Evolutionary conservation across 164 flowering plant species (phyloP).

Genomic region (Saururus chinensis): DNA sequence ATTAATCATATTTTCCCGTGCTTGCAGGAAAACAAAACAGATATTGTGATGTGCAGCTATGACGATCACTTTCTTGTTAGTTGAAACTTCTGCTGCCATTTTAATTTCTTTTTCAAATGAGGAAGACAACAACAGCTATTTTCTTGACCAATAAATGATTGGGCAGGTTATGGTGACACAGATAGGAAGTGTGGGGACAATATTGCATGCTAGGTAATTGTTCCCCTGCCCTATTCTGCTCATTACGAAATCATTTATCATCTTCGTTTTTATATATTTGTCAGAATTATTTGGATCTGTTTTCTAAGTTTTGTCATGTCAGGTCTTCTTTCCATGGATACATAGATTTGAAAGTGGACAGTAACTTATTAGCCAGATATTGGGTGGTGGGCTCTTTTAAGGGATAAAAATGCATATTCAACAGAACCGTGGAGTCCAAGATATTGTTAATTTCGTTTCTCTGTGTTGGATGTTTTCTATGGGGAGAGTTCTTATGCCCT

Average conservation of each 20-base stretch:
- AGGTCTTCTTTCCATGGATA: no score
- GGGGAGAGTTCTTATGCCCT: not conserved
- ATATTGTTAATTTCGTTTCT: no score
- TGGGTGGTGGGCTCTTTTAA: no score
- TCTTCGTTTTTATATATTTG: no score
- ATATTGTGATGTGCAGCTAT: constrained; percentile 53
- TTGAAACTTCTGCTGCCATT: constrained; percentile 1
- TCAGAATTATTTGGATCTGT: no score
- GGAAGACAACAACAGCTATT: not conserved
- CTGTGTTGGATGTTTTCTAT: no score
- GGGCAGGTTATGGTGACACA: constrained; percentile 75
- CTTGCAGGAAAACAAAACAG: constrained; percentile 60
- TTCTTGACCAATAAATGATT: constrained; percentile 6
- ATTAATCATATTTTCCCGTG: not conserved
- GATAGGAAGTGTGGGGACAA: constrained; percentile 88
- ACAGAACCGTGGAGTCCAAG: no score
- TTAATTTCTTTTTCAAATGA: not conserved
- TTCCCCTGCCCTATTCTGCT: no score
- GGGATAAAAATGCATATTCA: no score
- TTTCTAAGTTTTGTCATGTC: no score
- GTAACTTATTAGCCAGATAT: no score
- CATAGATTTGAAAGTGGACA: no score
- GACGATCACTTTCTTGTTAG: constrained; percentile 76
- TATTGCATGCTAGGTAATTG: constrained; percentile 70
- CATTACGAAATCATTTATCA: not conserved